phyloP scores from a whole-genome alignment of 257 asterid species.

The Primulina tabacum region DNA sequence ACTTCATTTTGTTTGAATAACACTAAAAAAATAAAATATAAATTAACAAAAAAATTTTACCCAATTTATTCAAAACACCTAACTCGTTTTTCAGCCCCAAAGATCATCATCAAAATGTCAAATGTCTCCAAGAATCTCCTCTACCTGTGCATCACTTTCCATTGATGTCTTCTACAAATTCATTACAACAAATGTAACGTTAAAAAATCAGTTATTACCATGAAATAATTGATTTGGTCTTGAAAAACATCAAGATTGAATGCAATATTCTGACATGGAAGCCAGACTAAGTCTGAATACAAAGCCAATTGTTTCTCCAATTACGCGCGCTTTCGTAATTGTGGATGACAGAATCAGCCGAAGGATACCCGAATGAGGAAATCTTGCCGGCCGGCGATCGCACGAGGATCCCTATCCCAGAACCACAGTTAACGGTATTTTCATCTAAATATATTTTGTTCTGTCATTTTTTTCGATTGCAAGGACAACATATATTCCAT shows the following conservation, averaged over 20 bases:
- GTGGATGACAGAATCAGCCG: conserved; percentile 17
- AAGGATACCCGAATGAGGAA: conserved; percentile 30
- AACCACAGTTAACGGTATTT: conserved; percentile 12
- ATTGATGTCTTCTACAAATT: background rate
- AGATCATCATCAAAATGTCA: background rate
- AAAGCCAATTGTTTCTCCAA: background rate
- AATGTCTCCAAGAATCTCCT: background rate
- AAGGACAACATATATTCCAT: no score
- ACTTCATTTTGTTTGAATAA: no score
- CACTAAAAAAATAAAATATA: no score
- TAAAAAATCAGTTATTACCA: background rate
- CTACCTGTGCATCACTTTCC: background rate
- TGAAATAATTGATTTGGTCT: background rate
- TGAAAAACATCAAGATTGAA: background rate
- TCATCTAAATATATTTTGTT: no score
- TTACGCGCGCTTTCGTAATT: background rate
- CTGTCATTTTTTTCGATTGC: no score
- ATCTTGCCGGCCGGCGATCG: conserved; percentile 33
- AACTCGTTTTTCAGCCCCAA: background rate
- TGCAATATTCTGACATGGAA: background rate
- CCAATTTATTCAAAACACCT: no score
- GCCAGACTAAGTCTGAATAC: background rate
- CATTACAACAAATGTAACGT: background rate
- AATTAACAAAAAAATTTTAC: no score
- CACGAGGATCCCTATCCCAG: conserved; percentile 31